These are phyloP conservation scores for Fusarium anthophilum DNA, from an alignment of 2,329 filamentous ascomycete genomes.

Conservation along the genomic window DNA sequence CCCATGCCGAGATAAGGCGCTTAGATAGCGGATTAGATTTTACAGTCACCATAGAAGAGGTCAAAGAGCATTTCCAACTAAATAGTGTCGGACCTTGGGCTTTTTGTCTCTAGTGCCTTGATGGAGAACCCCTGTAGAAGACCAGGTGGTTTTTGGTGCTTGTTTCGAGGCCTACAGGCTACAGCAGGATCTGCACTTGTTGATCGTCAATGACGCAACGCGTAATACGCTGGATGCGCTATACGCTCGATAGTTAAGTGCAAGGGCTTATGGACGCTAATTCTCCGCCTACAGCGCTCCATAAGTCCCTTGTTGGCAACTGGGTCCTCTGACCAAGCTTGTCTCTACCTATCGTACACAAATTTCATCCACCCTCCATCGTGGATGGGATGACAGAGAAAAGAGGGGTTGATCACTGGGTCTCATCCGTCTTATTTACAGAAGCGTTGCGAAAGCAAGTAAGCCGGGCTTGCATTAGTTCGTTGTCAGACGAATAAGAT, in stretches of 20 bases:
- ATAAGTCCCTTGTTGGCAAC: not conserved
- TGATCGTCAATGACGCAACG: not conserved
- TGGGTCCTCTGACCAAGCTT: not conserved
- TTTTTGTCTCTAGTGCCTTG: fast-evolving
- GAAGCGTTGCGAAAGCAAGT: fast-evolving
- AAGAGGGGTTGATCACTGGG: not conserved
- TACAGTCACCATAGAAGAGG: not conserved
- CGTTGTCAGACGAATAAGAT: not conserved
- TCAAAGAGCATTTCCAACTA: not conserved
- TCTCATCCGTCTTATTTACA: not conserved
- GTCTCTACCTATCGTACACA: not conserved
- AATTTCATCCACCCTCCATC: fast-evolving
- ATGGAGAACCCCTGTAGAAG: too few relatives aligned
- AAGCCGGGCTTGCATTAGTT: not conserved
- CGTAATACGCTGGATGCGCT: not conserved
- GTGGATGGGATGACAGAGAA: not conserved
- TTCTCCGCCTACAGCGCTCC: too few relatives aligned
- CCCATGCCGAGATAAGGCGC: not conserved
- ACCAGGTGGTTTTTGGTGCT: not conserved
- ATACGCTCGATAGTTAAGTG: not conserved
- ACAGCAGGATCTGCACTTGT: not conserved
- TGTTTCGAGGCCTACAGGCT: not conserved
- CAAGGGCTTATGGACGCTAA: not conserved
- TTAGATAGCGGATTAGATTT: not conserved
- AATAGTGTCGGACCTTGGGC: fast-evolving